Evolutionary conservation across 2,329 filamentous ascomycete genomes (phyloP).

Genomic region (Fusarium tricinctum): DNA sequence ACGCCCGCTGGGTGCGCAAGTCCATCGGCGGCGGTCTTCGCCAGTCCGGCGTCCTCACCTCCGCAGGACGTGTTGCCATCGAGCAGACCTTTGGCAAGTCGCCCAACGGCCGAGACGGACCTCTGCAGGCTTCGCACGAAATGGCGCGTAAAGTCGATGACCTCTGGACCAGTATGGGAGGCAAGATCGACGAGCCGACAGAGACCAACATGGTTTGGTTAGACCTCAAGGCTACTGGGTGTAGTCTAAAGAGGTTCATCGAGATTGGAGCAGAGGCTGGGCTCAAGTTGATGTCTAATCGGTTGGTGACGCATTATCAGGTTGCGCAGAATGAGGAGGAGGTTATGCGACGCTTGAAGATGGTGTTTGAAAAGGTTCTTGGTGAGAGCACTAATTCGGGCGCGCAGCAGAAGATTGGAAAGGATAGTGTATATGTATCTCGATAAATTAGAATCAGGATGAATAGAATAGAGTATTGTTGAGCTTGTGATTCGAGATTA

Average conservation of each 20-base stretch:
- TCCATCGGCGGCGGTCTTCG: constrained; percentile 81
- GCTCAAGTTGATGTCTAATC: constrained; percentile 57
- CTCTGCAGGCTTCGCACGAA: constrained; percentile 71
- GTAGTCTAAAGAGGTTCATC: constrained; percentile 56
- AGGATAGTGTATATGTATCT: constrained; percentile 47
- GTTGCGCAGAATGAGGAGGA: constrained; percentile 72
- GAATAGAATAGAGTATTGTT: background rate
- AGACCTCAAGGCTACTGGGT: constrained; percentile 74
- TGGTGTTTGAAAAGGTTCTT: constrained; percentile 63
- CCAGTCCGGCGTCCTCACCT: constrained; percentile 79
- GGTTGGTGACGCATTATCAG: constrained; percentile 69
- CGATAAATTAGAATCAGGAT: constrained; percentile 25
- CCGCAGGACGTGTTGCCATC: constrained; percentile 78
- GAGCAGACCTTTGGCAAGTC: constrained; percentile 60
- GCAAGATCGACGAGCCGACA: constrained; percentile 75
- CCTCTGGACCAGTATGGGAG: constrained; percentile 79
- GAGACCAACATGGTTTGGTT: constrained; percentile 97
- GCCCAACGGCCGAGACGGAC: constrained; percentile 63
- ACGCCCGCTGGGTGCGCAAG: constrained; percentile 69
- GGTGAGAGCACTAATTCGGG: constrained; percentile 33
- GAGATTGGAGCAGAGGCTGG: constrained; percentile 59
- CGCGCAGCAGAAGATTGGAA: constrained; percentile 40
- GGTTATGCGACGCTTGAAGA: constrained; percentile 69
- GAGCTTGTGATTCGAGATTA: too few relatives aligned
- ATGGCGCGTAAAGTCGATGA: constrained; percentile 75